phyloP scores from a whole-genome alignment of 2,329 filamentous ascomycete genomes.

The Lachnellula occidentalis region DNA sequence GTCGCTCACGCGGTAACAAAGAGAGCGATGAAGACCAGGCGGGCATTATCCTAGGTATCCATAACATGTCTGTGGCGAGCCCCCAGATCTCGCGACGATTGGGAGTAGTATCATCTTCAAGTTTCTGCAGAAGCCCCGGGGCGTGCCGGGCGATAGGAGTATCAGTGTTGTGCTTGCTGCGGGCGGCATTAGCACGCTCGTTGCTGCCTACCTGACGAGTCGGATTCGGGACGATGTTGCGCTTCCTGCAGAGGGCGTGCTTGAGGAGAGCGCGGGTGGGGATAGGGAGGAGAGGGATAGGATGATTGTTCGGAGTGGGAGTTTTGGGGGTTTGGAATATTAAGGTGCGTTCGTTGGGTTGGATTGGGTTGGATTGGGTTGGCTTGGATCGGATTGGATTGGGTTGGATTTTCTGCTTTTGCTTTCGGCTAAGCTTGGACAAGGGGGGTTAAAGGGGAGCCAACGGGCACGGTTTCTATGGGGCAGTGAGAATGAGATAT shows the following conservation, averaged over 20 bases:
- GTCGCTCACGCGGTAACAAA: constrained; percentile 37
- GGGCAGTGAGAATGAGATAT: too few relatives aligned
- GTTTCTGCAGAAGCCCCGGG: constrained; percentile 79
- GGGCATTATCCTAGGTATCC: constrained; percentile 82
- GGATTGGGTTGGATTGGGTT: too few relatives aligned
- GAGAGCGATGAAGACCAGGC: constrained; percentile 22
- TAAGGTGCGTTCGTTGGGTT: background rate
- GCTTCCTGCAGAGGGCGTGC: constrained; percentile 15
- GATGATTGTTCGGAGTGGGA: constrained; percentile 12
- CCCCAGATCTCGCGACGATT: constrained; percentile 88
- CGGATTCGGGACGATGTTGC: constrained; percentile 30
- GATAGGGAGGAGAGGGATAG: constrained; percentile 1
- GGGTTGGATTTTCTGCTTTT: too few relatives aligned
- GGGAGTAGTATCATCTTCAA: constrained; percentile 81
- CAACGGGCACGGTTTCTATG: too few relatives aligned
- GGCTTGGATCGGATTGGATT: too few relatives aligned
- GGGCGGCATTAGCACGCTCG: constrained; percentile 71
- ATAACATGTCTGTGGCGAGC: constrained; percentile 90
- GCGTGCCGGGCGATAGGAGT: constrained; percentile 77
- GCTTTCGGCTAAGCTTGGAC: too few relatives aligned
- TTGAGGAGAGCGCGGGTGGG: constrained; percentile 2
- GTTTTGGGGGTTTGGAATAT: constrained; percentile 17
- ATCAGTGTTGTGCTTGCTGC: constrained; percentile 82
- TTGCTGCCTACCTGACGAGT: constrained; percentile 61
- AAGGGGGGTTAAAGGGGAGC: too few relatives aligned